Evolutionary conservation across 2,329 filamentous ascomycete genomes (phyloP), one percentile per base, ranked within the genome.

Genomic region (Colletotrichum sp.): DNA sequence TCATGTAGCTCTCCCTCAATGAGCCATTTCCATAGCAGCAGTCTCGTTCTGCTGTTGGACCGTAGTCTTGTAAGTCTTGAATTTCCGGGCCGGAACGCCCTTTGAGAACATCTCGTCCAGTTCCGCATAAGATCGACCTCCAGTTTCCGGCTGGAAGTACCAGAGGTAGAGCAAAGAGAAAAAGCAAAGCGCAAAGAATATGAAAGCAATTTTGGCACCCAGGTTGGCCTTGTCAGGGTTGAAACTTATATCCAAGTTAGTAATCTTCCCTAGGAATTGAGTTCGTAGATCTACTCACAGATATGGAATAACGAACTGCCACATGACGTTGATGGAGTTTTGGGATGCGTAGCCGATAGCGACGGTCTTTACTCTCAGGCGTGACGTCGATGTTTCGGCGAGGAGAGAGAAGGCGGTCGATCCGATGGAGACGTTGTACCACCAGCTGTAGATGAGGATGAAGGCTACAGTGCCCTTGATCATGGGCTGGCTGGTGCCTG

Each of bases 351-450:
- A 76, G 24, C 84, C 84, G 64, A 86, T 84, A 10, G 84, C 82
- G 34, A 85, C 82, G 8, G 86, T 87, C 77, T 86, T 85, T 64
- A 84, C 83, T 4, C 84, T 80, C 13, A 86, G 81, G 9, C 83
- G 81, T 3, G 84, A 80, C 0, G 85, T 85, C 7, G 85, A 79
- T 8, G 83, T 82, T 72, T 87, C 86, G 12, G 81, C 82, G 57
- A 87, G 80, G 24, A 85, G 78, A 0, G 83, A 83, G 68, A 82
- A 86, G n/a, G 83, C 83, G 4, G 84, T 85, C 4, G 84, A 81
- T 12, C 86, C 86, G 34, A 88, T 86, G n/a, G 83, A 84, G 60
- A 85, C 80, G 48, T 86, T 83, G 73, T 86, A 87, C 71, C 82
- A 80, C 78, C 81, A 86, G 78, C 81, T 82, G 78, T 84, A 87